Conservation (phyloP, 306 rosid species). For the Lathyrus oleraceus region DNA sequence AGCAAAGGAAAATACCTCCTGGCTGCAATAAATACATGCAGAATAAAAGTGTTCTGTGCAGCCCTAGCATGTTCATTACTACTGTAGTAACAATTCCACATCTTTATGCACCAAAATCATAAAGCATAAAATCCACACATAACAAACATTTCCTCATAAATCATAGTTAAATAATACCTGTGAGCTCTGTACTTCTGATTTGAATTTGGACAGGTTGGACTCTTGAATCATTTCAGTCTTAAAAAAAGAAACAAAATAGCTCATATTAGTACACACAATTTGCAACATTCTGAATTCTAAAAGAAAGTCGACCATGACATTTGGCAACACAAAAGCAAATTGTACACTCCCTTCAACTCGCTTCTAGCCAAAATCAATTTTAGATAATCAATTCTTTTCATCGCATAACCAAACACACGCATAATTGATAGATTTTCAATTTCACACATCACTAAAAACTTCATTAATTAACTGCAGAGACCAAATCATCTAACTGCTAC, state of each 20-base stretch:
- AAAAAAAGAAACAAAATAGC: slow-evolving; percentile 12
- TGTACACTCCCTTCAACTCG: background rate
- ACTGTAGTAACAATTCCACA: background rate
- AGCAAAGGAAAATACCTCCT: background rate
- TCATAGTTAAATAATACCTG: slow-evolving; percentile 56
- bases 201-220: slow-evolving; percentile 77
- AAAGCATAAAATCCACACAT: background rate
- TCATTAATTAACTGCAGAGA: background rate
- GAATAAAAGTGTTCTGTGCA: background rate
- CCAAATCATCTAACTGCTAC: background rate
- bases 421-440: background rate
- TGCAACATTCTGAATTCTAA: background rate
- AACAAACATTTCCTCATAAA: background rate
- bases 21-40: slow-evolving; percentile 4
- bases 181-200: slow-evolving; percentile 88
- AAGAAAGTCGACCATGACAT: background rate
- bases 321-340: background rate
- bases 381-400: no score
- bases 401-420: no score
- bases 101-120: slow-evolving; percentile 1
- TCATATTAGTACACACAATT: slow-evolving; percentile 8
- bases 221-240: slow-evolving; percentile 83
- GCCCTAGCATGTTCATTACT: background rate
- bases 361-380: no score
- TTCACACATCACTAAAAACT: background rate